Evolutionary conservation across 257 asterid genomes (phyloP), one percentile per base, ranked within the genome.

Genomic region (Leptodermis oblonga): DNA sequence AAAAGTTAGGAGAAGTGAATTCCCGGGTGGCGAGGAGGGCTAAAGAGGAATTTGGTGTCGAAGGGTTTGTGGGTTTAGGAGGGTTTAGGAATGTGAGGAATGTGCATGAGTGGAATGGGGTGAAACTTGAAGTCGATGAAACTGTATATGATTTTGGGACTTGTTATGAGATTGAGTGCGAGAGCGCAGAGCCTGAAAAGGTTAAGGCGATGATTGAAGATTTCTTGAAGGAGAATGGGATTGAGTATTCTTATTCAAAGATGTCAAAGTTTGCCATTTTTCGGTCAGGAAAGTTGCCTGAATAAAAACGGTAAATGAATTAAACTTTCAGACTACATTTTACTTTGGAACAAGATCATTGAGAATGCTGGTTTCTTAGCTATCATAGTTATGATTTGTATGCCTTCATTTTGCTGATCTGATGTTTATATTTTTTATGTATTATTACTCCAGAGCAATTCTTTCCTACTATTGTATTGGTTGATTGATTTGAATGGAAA

Each of bases 101-200:
- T 78, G 97, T 88, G 82, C 87, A 67, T 23, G 86, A 87, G 78
- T 93, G 97, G 99, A 83, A 79, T 68, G 97, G 89, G 37, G 72
- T 90, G 82, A 81, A 77, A 61, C 69, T 93, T 82, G 99, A 90
- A 88, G 87, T 93, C 58, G 99, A 93, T 70, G 92, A 87, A 75
- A 92, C 91, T 41, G 74, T 67, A 65, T 93, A 88, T 77, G 92
- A 90, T 1, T 93, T 93, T 66, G 97, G 99, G 70, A 86, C 92
- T 78, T 75, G 79, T 78, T 90, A 87, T 23, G 99, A 90, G 95
- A 84, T 93, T 4, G 96, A 93, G 74, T 93, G 99, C 37, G 96
- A 93, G 83, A 93, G 95, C 64, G 28, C 73, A 0, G 99, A 93
- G 78, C 97, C 99, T 20, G 99, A 93, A 69, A 88, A 69, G 62